Base-by-base conservation (phyloP, 192 early-diverging fungal genomes). In the Cladochytrium replicatum region DNA sequence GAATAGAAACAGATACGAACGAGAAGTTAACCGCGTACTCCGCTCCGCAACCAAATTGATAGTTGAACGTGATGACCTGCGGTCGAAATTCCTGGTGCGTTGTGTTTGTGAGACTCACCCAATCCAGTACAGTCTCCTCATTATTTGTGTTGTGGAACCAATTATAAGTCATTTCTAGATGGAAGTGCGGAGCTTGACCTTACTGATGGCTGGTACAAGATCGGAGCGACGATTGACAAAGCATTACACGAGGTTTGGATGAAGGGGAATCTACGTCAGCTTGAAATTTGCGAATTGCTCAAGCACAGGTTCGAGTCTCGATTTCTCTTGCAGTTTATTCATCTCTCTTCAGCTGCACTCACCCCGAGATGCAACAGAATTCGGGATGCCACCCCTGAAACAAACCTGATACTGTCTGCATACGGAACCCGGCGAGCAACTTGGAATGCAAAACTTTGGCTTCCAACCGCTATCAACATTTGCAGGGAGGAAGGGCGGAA, bases 191-290 rank as follows among this genome's bases (percentile, higher is more conserved):
- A 29, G 3, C 51, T 75, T 21, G 43, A 71, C 32, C 52, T 87
- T 32, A 81, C 84, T 2, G 84, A 87, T 61, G 84, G 84, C 11
- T 87, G 84, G 84, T 87, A 87, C 46, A 21, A 54, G 24, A 65
- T 87, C 3, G 54, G 63, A 7, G 75, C 78, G 2, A 29, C 40
- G 0, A 27, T 86, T 13, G 84, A 87, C 47, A 15, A 29, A 7
- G 32, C 52, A 15, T 42, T 86, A 48, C 44, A 29, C 24, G 41
- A 11, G 58, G 61, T 0, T 47, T 81, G 0, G 50, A 52, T 30
- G 39, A 56, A 9, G 58, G 59, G n/a, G n/a, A n/a, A n/a, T n/a
- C n/a, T n/a, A n/a, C n/a, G n/a, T 8, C 61, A 48, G 22, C 55
- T 87, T 13, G 34, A 47, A 1, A 52, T 83, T n/a, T 83, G 84